Base-by-base conservation (phyloP, 805 yeast species). In the Candida xyloterini region DNA sequence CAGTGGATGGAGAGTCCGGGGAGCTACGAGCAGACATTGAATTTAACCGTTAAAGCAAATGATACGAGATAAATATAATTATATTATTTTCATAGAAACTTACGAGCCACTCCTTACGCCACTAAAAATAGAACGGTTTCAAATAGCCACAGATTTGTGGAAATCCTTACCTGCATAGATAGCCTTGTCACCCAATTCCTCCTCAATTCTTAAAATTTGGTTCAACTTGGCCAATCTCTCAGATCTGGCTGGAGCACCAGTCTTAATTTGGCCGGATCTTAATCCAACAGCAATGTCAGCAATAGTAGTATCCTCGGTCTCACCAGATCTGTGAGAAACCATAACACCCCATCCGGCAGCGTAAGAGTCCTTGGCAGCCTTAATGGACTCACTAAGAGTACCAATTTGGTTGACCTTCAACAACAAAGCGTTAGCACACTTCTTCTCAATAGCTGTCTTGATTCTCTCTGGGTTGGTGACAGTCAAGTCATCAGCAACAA, bases 321-420 rank as follows among this genome's bases (percentile, higher is more conserved):
- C 99, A 77, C 99, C 99, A 60, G 97, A 90, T 83, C 99, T 89
- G 88, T 91, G 99, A 64, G 97, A 90, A 62, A 93, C 98, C 97
- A 91, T 90, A 67, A 90, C 96, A 79, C 97, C 97, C 99, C 99
- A 91, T 66, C 88, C 88, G 53, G 96, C 97, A 53, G 80, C 82
- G 75, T 80, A 90, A 45, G 98, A 86, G 72, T 85, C 93, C 70
- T 85, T 73, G 63, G 98, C 97, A 64, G 98, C 97, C 71, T 88
- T 78, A 73, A 91, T 89, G 53, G 98, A 87, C 80, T 91, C 99
- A 59, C 95, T 69, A 61, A 91, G 75, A 56, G 97, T 75, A 79
- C 99, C 99, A 60, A 91, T 91, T 80, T 91, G 99, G 90, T 91
- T 91, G 57, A 93, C 96, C 87, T 91, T 91, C 71, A 91, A 80